Base-by-base conservation (phyloP, 257 asterid genomes). In the Mentha longifolia region DNA sequence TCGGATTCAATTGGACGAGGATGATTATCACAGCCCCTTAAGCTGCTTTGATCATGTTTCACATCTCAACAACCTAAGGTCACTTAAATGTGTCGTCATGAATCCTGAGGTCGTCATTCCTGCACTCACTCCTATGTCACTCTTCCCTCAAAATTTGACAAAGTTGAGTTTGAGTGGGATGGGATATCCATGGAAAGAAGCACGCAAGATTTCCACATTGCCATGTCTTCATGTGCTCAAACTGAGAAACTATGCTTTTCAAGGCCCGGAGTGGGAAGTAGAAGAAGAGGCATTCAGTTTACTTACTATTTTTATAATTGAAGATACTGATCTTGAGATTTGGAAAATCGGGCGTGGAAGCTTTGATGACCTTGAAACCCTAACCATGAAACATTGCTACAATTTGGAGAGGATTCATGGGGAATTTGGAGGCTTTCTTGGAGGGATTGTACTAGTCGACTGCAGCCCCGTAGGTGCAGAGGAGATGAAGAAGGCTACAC, bases 121-220 rank as follows among this genome's bases (percentile, higher is more conserved):
- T 16, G 20, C 43, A 3, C 67, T 69, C 17, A 5, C 58, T 64
- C 59, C 72, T 0, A 50, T 56, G 42, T 64, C 58, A 7, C 10
- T 28, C 13, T 73, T 73, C 50, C 66, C 77, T 7, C 41, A 13
- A 28, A 42, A 62, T n/a, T 51, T 73, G 39, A 46, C 35, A 12
- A 73, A 73, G 66, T 30, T 73, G 66, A 66, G 42, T 54, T 65
- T 65, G 72, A 73, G 71, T 19, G 77, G 77, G 28, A n/a, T 54
- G 46, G 77, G 77, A 46, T 65, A 52, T 41, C 60, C 72, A 6
- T 74, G 78, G 72, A 12, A 55, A 13, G 64, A 74, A 25, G 56
- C 43, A 28, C 30, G 35, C 59, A 65, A 43, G 55, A 74, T 65
- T 16, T 49, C 64, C 1, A 14, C 46, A 39, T n/a, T 62, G 39